Conservation (phyloP, 2,329 filamentous ascomycete genomes). For the Didymosphaeria variabile region DNA sequence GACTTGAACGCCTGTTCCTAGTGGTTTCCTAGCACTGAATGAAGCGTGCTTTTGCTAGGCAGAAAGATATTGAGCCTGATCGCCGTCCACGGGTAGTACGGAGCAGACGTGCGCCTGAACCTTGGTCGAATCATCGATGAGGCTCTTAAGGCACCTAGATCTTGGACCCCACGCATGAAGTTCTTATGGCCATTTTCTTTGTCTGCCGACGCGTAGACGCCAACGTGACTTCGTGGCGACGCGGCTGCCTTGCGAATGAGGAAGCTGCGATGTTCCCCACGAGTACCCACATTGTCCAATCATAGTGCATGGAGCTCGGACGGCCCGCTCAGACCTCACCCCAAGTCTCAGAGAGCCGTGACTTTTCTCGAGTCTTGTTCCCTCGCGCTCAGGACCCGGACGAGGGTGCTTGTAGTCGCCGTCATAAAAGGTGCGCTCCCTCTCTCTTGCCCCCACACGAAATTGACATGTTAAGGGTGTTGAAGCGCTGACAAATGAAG, state of each 20-base stretch:
- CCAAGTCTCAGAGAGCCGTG: background rate
- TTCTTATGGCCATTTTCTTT: background rate
- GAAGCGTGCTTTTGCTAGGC: too few relatives aligned
- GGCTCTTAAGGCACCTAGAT: background rate
- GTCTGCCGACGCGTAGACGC: background rate
- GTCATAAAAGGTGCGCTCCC: constrained; percentile 1
- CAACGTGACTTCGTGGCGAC: constrained; percentile 9
- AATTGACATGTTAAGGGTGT: background rate
- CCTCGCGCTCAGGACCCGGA: constrained; percentile 5
- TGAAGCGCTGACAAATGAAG: constrained; percentile 7
- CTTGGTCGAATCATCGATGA: too few relatives aligned
- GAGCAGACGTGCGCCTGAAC: too few relatives aligned
- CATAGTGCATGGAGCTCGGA: background rate
- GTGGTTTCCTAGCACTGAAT: too few relatives aligned
- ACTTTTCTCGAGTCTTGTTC: constrained; percentile 11
- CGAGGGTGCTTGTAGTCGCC: constrained; percentile 4
- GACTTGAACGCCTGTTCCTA: too few relatives aligned
- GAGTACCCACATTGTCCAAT: constrained; percentile 11
- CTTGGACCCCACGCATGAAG: background rate
- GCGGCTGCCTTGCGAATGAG: constrained; percentile 13
- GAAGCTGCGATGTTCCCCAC: background rate
- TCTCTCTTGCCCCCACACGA: background rate
- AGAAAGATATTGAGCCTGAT: too few relatives aligned
- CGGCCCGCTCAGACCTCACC: constrained; percentile 8
- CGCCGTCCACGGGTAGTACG: too few relatives aligned